These are phyloP conservation scores for Sanghuangporus baumii DNA, from an alignment of 1,284 basidiomycete species.

Conservation along the genomic window DNA sequence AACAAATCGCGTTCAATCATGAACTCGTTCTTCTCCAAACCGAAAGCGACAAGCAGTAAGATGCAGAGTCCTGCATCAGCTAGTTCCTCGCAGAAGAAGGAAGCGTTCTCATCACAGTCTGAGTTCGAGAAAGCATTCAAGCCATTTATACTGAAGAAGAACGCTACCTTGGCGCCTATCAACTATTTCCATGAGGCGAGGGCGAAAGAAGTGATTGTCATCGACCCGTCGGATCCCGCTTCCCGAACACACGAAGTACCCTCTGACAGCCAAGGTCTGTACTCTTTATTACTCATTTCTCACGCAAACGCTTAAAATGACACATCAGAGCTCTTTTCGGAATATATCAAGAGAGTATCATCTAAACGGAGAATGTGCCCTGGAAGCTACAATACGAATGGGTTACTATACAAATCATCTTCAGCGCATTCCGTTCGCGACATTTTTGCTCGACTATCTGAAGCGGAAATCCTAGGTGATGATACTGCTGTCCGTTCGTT, in stretches of 20 bases:
- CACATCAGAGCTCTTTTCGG: not conserved
- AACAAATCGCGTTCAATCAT: constrained; percentile 69
- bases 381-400: not conserved
- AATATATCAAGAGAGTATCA: constrained; percentile 3
- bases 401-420: constrained; percentile 23
- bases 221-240: constrained; percentile 35
- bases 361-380: not conserved
- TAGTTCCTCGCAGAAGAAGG: constrained; percentile 28
- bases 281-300: not conserved
- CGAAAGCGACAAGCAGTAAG: constrained; percentile 29
- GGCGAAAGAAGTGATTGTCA: constrained; percentile 44
- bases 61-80: constrained; percentile 24
- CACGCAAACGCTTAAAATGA: not conserved
- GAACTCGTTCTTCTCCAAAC: constrained; percentile 69
- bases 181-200: constrained; percentile 55
- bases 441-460: constrained; percentile 53
- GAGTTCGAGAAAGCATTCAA: constrained; percentile 75
- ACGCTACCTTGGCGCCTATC: constrained; percentile 58
- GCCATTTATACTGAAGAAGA: constrained; percentile 72
- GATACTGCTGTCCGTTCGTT: constrained; percentile 52
- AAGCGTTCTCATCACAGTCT: constrained; percentile 37
- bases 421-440: constrained; percentile 46
- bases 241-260: not conserved
- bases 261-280: not conserved
- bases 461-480: constrained; percentile 73